Conservation (phyloP, 179 eudicot genomes). For the Carnegiea gigantea region DNA sequence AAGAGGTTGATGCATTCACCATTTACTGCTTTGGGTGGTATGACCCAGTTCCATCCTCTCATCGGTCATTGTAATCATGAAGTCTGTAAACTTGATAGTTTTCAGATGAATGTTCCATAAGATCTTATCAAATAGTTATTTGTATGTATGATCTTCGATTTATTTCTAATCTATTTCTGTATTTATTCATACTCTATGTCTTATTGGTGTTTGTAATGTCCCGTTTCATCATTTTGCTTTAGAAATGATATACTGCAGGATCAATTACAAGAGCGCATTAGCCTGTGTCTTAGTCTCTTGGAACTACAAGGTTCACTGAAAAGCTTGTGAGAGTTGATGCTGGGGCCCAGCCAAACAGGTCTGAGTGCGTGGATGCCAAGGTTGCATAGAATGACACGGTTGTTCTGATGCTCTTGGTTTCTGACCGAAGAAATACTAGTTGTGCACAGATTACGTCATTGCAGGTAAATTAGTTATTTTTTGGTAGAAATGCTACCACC, state of each 20-base stretch:
- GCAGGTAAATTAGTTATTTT: background rate
- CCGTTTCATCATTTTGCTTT: background rate
- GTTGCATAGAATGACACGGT: background rate
- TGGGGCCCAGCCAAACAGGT: background rate
- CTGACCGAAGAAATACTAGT: background rate
- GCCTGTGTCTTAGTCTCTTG: background rate
- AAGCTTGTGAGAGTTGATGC: background rate
- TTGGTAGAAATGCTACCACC: background rate
- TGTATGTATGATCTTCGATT: background rate
- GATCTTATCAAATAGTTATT: background rate
- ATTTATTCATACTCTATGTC: background rate
- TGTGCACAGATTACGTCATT: background rate
- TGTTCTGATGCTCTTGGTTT: background rate
- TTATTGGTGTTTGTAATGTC: background rate
- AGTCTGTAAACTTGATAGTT: slow-evolving; percentile 5
- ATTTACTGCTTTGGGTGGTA: slow-evolving; percentile 17
- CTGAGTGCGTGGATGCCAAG: background rate
- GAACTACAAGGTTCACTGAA: background rate
- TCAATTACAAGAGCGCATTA: background rate
- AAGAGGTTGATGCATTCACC: background rate
- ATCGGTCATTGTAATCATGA: background rate
- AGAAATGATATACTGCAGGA: background rate
- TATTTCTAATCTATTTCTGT: slow-evolving; percentile 1
- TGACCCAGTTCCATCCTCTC: background rate
- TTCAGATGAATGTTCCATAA: background rate